phyloP scores from a whole-genome alignment of 176 grass and related monocot genomes.

The Alopecurus myosuroides region DNA sequence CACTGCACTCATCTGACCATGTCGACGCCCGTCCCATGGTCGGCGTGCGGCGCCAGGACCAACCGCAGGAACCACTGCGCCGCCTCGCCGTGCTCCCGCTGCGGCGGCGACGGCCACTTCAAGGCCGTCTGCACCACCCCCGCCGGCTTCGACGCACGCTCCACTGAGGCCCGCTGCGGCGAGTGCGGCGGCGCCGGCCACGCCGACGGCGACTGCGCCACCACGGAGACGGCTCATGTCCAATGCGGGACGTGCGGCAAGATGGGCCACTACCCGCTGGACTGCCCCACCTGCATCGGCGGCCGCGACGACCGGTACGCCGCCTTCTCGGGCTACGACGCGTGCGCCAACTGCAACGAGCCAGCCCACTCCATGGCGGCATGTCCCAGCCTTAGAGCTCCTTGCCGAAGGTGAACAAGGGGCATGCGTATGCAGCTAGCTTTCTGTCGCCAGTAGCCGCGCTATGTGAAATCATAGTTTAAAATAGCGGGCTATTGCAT shows the following conservation, averaged over 20 bases:
- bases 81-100: neutral
- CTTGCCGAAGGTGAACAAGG: too few species aligned
- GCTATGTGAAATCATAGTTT: too few species aligned
- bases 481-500: too few species aligned
- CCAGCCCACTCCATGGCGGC: neutral
- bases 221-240: neutral
- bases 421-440: too few species aligned
- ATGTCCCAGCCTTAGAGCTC: too few species aligned
- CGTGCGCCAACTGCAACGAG: neutral
- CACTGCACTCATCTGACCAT: too few species aligned
- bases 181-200: neutral
- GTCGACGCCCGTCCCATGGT: too few species aligned
- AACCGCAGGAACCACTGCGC: neutral
- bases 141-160: neutral
- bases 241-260: neutral
- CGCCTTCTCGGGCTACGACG: neutral
- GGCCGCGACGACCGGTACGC: neutral
- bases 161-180: neutral
- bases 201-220: neutral
- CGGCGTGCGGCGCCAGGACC: too few species aligned
- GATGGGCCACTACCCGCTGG: neutral
- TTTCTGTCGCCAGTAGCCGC: too few species aligned
- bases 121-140: neutral
- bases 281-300: neutral
- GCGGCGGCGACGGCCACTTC: neutral